Conservation (phyloP, 352 stramenopile genomes). For the Globisporangium heterothallicum region DNA sequence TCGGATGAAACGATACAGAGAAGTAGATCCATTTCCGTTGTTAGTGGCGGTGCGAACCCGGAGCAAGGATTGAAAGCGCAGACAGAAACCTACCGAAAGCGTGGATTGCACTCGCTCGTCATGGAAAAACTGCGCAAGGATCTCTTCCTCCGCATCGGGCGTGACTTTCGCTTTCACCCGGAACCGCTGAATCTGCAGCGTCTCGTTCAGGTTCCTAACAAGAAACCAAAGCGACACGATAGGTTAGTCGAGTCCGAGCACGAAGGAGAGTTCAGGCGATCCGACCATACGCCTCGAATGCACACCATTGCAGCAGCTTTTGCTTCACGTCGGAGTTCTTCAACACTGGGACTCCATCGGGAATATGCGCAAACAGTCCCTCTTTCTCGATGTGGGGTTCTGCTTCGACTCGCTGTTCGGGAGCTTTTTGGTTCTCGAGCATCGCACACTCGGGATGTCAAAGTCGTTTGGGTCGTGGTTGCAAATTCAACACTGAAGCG, state of each 20-base stretch:
- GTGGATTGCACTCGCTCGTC: constrained; percentile 23
- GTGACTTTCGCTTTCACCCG: constrained; percentile 39
- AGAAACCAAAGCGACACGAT: not conserved
- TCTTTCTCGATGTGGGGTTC: not conserved
- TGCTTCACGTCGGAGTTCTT: constrained; percentile 46
- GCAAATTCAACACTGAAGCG: not conserved
- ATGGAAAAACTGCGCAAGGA: constrained; percentile 57
- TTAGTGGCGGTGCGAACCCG: no score
- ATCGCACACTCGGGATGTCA: not conserved
- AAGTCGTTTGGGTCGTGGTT: not conserved
- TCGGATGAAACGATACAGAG: no score
- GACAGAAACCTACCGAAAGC: constrained; percentile 24
- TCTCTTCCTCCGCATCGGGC: constrained; percentile 26
- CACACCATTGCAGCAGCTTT: constrained; percentile 70
- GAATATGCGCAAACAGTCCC: constrained; percentile 38
- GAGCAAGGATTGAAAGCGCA: not conserved
- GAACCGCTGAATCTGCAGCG: constrained; percentile 58
- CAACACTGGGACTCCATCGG: constrained; percentile 38
- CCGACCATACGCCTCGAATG: not conserved
- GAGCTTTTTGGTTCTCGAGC: not conserved
- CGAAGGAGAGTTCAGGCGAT: not conserved
- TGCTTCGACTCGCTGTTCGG: not conserved
- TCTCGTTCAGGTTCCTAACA: constrained; percentile 64
- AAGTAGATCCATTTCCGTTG: no score
- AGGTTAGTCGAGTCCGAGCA: not conserved